Percentiles rank a stretch among this genome's conserved stretches.
Conservation (phyloP, 1,284 basidiomycete species). For the Moniliella sp. region DNA sequence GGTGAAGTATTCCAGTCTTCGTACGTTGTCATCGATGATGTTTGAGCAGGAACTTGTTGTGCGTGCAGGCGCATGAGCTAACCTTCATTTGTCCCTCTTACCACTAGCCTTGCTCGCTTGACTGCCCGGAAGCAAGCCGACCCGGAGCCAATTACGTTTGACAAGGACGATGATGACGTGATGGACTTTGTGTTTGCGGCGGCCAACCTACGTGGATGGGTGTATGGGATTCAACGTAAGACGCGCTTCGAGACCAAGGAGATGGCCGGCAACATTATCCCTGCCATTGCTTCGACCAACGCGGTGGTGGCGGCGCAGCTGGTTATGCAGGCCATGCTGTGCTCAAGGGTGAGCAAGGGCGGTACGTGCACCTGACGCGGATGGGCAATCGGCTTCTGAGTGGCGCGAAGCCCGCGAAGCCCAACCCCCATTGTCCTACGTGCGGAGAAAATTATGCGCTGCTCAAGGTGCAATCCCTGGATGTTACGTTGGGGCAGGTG, state of each 20-base stretch:
- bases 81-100: background rate
- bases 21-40: no score
- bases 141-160: slow-evolving; percentile 58
- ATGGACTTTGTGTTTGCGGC: slow-evolving; percentile 87
- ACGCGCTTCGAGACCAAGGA: slow-evolving; percentile 88
- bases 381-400: slow-evolving; percentile 8
- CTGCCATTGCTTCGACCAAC: slow-evolving; percentile 95
- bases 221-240: slow-evolving; percentile 69
- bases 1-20: no score
- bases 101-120: slow-evolving; percentile 51
- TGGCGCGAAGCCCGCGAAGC: slow-evolving; percentile 4
- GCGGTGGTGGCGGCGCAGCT: slow-evolving; percentile 85
- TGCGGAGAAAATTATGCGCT: slow-evolving; percentile 65
- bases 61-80: no score
- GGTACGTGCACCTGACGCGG: slow-evolving; percentile 11
- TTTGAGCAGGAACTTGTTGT: no score
- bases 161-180: slow-evolving; percentile 93
- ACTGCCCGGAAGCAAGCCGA: no score
- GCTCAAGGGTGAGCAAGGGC: slow-evolving; percentile 10
- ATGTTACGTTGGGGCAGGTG: slow-evolving; percentile 50
- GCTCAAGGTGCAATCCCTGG: slow-evolving; percentile 46
- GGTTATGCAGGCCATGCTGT: slow-evolving; percentile 64
- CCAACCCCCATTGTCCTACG: slow-evolving; percentile 45
- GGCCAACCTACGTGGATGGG: slow-evolving; percentile 69
- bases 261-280: slow-evolving; percentile 91